Evolutionary conservation across 371 early-diverging fungal genomes (phyloP).

Genomic region (Mucor velutinosus): DNA sequence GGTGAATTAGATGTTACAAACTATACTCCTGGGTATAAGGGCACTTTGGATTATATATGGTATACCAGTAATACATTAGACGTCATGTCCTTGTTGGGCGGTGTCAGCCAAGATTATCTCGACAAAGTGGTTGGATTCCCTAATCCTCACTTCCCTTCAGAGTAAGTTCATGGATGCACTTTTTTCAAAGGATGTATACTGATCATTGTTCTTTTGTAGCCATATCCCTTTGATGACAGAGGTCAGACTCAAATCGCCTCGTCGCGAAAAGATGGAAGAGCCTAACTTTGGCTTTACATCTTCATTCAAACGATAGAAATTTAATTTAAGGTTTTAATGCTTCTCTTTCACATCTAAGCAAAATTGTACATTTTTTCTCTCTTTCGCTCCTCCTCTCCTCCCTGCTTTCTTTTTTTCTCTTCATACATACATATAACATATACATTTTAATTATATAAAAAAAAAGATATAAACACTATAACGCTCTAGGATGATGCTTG

Average conservation of each 20-base stretch:
- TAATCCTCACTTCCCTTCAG: slow-evolving; percentile 90
- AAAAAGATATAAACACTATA: no score
- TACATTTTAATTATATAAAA: not conserved
- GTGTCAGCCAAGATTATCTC: slow-evolving; percentile 82
- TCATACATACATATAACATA: not conserved
- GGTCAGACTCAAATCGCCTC: slow-evolving; percentile 39
- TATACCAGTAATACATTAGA: slow-evolving; percentile 76
- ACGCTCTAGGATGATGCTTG: not conserved
- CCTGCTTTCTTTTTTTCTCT: not conserved
- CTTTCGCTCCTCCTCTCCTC: not conserved
- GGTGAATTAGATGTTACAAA: slow-evolving; percentile 93
- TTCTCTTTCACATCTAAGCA: not conserved
- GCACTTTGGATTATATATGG: slow-evolving; percentile 98
- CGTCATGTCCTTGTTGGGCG: slow-evolving; percentile 81
- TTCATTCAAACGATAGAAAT: slow-evolving; percentile 10
- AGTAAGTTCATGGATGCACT: slow-evolving; percentile 55
- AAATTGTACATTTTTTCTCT: slow-evolving; percentile 7
- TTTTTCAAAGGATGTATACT: not conserved
- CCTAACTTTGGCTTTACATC: slow-evolving; percentile 17
- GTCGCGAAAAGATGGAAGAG: slow-evolving; percentile 22
- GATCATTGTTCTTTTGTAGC: slow-evolving; percentile 22
- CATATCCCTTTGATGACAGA: slow-evolving; percentile 64
- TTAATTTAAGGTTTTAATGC: not conserved
- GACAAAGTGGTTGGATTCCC: slow-evolving; percentile 91
- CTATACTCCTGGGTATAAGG: slow-evolving; percentile 88